Conservation (phyloP, 1,284 basidiomycete species). For the Crepidotus sp. region DNA sequence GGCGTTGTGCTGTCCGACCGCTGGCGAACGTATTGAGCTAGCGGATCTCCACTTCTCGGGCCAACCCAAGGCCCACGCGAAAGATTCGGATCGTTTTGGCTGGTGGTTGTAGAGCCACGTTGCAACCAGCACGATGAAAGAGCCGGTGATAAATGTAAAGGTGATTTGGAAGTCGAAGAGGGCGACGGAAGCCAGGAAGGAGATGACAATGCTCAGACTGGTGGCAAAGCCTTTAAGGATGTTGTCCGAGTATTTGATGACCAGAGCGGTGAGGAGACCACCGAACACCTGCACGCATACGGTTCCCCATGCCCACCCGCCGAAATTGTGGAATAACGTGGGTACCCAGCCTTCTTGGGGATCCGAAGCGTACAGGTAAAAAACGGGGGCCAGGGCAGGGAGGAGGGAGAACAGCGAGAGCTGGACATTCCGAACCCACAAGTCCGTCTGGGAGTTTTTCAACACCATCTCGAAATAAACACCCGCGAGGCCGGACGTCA, state of each 20-base stretch:
- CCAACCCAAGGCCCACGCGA: constrained; percentile 24
- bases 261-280: constrained; percentile 82
- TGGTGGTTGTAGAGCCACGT: constrained; percentile 88
- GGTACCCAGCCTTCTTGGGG: constrained; percentile 30
- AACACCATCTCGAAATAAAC: constrained; percentile 99
- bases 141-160: constrained; percentile 75
- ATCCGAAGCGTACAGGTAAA: constrained; percentile 44
- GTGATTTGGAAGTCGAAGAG: constrained; percentile 87
- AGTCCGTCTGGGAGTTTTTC: constrained; percentile 81
- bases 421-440: constrained; percentile 97
- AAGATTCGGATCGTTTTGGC: constrained; percentile 24
- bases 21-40: constrained; percentile 18
- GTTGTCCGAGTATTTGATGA: constrained; percentile 83
- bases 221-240: constrained; percentile 94
- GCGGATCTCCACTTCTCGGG: constrained; percentile 25
- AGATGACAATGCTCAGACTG: constrained; percentile 85
- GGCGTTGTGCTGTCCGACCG: constrained; percentile 13
- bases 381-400: constrained; percentile 80
- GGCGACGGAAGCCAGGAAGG: constrained; percentile 82
- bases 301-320: constrained; percentile 86
- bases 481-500: constrained; percentile 95
- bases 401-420: constrained; percentile 90
- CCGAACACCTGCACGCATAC: constrained; percentile 85
- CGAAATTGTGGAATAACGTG: constrained; percentile 69
- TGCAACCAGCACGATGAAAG: constrained; percentile 73